Evolutionary conservation across 805 yeast species (phyloP), one percentile per base, ranked within the genome.

Genomic region (Saccharomyces kudriavzevii): DNA sequence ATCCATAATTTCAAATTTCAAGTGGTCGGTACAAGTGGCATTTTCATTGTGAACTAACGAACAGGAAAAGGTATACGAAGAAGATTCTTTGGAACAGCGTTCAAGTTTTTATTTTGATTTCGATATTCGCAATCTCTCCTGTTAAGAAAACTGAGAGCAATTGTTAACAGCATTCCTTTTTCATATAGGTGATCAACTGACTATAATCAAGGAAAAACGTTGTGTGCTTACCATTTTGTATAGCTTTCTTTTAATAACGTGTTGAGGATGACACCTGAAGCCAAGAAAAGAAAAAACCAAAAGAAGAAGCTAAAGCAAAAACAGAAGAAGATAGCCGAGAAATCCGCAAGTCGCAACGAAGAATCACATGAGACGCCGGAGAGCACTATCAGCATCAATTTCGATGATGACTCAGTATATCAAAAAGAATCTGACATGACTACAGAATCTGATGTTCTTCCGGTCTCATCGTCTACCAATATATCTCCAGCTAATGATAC

Each of bases 241-340:
- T 40, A 49, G 48, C 30, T 47, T 45, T 14, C 20, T 17, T 40
- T 27, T 10, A 27, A 47, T 47, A 27, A 30, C 31, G 31, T 47
- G 22, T 35, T 13, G 27, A 57, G 25, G 20, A 67, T 67, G 70
- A 62, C 62, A 24, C 61, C 67, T 45, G 73, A 67, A 35, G 70
- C 72, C 40, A 68, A 61, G 57, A 68, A 60, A 56, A 64, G 63
- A 53, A 69, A 66, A 55, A 65, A 68, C 46, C 70, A 66, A 49
- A 69, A 69, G 59, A 70, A 69, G 61, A 68, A 67, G 58, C 60
- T 60, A 20, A 69, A 56, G 56, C 70, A 59, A 53, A 69, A 64
- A 58, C 65, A 60, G 53, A 68, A 66, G 55, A 68, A 65, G 52
- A 65, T 63, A 24, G 60, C 63, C 27, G 59, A 49, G 20, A 52